Evolutionary conservation across 768 basidiomycete species (phyloP).

Genomic region (Leucocoprinus birnbaumii): DNA sequence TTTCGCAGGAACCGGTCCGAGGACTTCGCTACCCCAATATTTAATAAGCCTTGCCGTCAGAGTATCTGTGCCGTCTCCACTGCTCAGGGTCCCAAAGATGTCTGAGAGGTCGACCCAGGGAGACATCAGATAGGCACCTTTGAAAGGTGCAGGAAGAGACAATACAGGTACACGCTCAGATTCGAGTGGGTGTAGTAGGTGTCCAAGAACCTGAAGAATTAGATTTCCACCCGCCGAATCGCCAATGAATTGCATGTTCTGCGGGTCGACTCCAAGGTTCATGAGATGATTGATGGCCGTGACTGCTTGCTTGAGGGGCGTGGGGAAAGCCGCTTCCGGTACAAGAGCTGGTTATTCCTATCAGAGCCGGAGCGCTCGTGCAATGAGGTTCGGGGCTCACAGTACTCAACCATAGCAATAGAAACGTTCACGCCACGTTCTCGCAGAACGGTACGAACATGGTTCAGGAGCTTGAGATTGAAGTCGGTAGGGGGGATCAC

Average conservation of each 20-base stretch:
- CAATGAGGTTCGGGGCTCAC: conserved; percentile 9
- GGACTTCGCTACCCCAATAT: conserved; percentile 12
- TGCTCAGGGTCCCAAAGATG: conserved; percentile 20
- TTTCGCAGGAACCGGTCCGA: conserved; percentile 19
- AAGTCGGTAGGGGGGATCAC: conserved; percentile 11
- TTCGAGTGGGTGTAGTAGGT: conserved; percentile 27
- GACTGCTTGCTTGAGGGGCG: conserved; percentile 25
- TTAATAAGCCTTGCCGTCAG: conserved; percentile 15
- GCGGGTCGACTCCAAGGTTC: conserved; percentile 24
- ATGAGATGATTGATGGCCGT: conserved; percentile 26
- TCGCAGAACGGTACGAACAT: conserved; percentile 10
- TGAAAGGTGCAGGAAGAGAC: conserved; percentile 18
- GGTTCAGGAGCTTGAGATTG: conserved; percentile 9
- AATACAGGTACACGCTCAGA: conserved; percentile 17
- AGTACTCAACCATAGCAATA: conserved; percentile 17
- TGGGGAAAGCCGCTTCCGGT: conserved; percentile 24
- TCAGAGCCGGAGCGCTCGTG: background rate
- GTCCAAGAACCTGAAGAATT: conserved; percentile 26
- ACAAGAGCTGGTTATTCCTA: conserved; percentile 20
- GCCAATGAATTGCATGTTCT: conserved; percentile 29
- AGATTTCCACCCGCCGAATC: conserved; percentile 36
- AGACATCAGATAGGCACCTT: conserved; percentile 26
- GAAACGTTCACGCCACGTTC: conserved; percentile 14
- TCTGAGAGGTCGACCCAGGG: conserved; percentile 28
- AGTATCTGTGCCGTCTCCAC: conserved; percentile 22